Conservation (phyloP, 805 yeast genomes). For the Cyberlindnera nakhonratchasimensis region DNA sequence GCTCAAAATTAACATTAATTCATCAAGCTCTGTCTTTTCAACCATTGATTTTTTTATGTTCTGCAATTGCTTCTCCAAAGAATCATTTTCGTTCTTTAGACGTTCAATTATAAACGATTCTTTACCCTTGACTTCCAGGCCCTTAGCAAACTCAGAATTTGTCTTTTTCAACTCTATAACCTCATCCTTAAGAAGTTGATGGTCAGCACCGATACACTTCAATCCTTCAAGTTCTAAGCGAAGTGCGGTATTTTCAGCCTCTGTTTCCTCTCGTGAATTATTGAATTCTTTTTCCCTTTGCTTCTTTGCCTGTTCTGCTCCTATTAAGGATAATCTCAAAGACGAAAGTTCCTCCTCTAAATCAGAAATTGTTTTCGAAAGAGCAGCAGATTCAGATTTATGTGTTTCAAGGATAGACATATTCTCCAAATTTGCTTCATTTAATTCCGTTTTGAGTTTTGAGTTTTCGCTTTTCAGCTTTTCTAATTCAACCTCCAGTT, state of each 20-base stretch:
- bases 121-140: no score
- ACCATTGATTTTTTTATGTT: conserved; percentile 29
- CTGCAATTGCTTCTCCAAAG: neutral
- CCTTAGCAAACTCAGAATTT: neutral
- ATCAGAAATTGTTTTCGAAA: neutral
- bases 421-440: neutral
- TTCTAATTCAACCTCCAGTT: conserved; percentile 1
- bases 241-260: neutral
- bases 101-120: no score
- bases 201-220: neutral
- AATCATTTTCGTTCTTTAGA: neutral
- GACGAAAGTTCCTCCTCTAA: conserved; percentile 1
- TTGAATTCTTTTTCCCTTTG: neutral
- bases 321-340: neutral
- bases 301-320: neutral
- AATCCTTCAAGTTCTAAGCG: neutral
- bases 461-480: conserved; percentile 13
- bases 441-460: conserved; percentile 1
- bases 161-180: neutral
- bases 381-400: neutral
- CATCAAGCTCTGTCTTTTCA: conserved; percentile 61
- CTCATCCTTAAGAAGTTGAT: neutral
- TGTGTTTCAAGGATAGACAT: neutral
- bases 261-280: neutral
- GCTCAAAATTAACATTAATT: conserved; percentile 68